Evolutionary conservation across 2,329 filamentous ascomycete species (phyloP).

Genomic region (Ascochyta clinopodiicola): DNA sequence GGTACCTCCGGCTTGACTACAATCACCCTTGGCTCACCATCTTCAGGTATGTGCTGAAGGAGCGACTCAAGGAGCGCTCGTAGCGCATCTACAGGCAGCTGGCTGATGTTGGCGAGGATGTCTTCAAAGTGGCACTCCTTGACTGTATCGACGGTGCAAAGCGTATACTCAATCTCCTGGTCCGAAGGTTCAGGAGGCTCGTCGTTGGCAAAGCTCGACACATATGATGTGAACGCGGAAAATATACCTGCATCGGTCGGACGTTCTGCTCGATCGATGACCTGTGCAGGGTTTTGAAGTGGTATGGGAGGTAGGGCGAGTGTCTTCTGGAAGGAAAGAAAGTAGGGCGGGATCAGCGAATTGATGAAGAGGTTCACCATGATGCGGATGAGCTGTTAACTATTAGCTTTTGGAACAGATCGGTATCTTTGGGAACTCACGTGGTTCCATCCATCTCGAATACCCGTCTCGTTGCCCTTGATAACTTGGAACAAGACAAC

Average conservation of each 20-base stretch:
- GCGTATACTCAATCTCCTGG: conserved; percentile 93
- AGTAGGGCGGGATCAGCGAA: conserved; percentile 85
- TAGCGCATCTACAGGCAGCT: conserved; percentile 66
- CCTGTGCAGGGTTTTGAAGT: conserved; percentile 86
- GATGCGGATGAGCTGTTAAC: conserved; percentile 77
- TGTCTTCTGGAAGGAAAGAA: conserved; percentile 67
- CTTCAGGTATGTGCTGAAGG: conserved; percentile 84
- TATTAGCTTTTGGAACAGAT: conserved; percentile 47
- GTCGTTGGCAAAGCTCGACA: conserved; percentile 98
- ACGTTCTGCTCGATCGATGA: conserved; percentile 86
- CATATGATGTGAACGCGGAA: conserved; percentile 93
- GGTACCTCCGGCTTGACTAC: conserved; percentile 87
- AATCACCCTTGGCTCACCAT: conserved; percentile 80
- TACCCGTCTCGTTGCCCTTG: conserved; percentile 79
- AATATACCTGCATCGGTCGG: conserved; percentile 84
- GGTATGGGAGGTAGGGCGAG: conserved; percentile 82
- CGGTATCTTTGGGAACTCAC: conserved; percentile 57
- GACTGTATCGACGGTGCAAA: conserved; percentile 93
- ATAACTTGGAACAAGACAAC: conserved; percentile 95
- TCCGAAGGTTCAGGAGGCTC: conserved; percentile 97
- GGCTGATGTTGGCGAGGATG: conserved; percentile 81
- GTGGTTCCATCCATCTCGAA: conserved; percentile 78
- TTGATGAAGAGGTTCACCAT: conserved; percentile 97
- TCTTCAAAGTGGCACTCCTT: conserved; percentile 85
- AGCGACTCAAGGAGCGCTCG: conserved; percentile 73